A percentile compares a stretch with the other conserved stretches of the same genome.
Evolutionary conservation across 139 green algal species (phyloP).

Genomic region (Dunaliella primolecta): DNA sequence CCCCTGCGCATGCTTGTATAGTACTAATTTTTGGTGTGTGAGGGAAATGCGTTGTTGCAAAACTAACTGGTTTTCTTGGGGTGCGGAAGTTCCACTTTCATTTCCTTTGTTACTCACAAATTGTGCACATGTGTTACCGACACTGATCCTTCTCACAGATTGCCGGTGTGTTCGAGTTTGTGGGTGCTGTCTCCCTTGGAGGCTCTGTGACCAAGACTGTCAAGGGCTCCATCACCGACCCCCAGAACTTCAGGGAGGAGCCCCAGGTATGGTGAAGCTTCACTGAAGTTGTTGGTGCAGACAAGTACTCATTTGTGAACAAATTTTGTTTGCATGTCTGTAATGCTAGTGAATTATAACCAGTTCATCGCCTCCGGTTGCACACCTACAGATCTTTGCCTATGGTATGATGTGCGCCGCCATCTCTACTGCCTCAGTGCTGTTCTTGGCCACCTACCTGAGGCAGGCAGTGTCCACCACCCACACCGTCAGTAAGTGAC

Average conservation of each 20-base stretch:
- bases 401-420: constrained; percentile 52
- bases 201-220: constrained; percentile 37
- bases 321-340: not conserved
- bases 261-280: not conserved
- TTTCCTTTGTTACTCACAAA: too few relatives aligned
- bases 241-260: not conserved
- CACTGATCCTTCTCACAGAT: too few relatives aligned
- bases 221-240: constrained; percentile 7
- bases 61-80: too few relatives aligned
- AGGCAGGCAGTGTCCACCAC: constrained; percentile 60
- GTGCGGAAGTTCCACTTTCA: too few relatives aligned
- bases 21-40: too few relatives aligned
- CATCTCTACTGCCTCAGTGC: constrained; percentile 28
- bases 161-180: constrained; percentile 47
- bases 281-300: not conserved
- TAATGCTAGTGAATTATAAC: not conserved
- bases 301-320: not conserved
- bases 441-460: constrained; percentile 41
- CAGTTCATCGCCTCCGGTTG: not conserved
- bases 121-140: too few relatives aligned
- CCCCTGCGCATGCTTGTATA: too few relatives aligned
- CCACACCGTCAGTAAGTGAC: constrained; percentile 38
- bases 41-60: too few relatives aligned
- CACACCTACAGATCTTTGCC: constrained; percentile 16
- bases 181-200: constrained; percentile 40